Conservation (phyloP, 2,329 filamentous ascomycete species). For the Phaeosphaeria sp. region DNA sequence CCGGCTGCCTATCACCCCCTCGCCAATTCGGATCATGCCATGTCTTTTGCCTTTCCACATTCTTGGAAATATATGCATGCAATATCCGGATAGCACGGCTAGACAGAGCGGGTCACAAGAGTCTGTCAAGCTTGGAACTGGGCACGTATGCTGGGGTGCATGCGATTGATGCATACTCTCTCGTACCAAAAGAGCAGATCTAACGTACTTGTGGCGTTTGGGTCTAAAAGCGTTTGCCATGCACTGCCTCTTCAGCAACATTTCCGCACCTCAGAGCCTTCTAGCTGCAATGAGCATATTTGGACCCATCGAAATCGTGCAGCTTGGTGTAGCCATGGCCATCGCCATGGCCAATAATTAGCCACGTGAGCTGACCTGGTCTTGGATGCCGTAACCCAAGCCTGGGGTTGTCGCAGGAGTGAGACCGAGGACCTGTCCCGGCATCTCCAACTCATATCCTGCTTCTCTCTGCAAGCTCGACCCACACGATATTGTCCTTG, state of each 20-base stretch:
- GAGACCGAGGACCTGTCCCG: not conserved
- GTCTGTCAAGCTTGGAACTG: not conserved
- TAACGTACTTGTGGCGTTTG: not conserved
- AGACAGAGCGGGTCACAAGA: not conserved
- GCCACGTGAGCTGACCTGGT: conserved; percentile 1
- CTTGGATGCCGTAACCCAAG: conserved; percentile 1
- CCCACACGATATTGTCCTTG: not conserved
- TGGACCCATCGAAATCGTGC: not conserved
- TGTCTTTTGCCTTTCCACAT: not conserved
- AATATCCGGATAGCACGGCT: not conserved
- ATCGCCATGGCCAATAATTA: not conserved
- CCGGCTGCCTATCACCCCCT: conserved; percentile 6
- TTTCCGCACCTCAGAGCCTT: not conserved
- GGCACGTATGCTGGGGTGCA: not conserved
- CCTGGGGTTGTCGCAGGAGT: not conserved
- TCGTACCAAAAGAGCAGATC: not conserved
- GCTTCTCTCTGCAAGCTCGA: not conserved
- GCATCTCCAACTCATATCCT: not conserved
- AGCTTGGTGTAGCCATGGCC: not conserved
- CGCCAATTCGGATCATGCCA: conserved; percentile 3
- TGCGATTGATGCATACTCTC: not conserved
- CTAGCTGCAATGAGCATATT: not conserved
- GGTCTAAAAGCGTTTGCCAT: not conserved
- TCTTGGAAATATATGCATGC: not conserved
- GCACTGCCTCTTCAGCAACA: not conserved